Conservation (phyloP, 805 yeast species). For the Alloascoidea africana region DNA sequence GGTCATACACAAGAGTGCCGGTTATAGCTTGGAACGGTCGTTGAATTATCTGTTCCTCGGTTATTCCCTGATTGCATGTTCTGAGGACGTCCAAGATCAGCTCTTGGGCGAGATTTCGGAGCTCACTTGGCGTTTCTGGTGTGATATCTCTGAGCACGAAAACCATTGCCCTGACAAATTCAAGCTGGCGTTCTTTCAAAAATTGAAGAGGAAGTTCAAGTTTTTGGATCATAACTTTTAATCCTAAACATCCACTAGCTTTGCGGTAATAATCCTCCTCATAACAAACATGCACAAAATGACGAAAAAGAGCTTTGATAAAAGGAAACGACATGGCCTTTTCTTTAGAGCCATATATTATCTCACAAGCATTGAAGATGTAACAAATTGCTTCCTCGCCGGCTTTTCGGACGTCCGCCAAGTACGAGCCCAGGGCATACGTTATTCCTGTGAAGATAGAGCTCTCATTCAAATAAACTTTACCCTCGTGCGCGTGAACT, state of each 20-base stretch:
- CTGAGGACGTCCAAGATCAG: slow-evolving; percentile 48
- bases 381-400: slow-evolving; percentile 54
- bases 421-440: slow-evolving; percentile 67
- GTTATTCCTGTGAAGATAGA: slow-evolving; percentile 62
- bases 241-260: slow-evolving; percentile 79
- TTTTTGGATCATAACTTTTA: slow-evolving; percentile 57
- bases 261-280: slow-evolving; percentile 79
- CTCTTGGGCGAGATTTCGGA: slow-evolving; percentile 54
- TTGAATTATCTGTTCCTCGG: slow-evolving; percentile 47
- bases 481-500: slow-evolving; percentile 69
- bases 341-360: slow-evolving; percentile 52
- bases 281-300: slow-evolving; percentile 82
- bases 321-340: slow-evolving; percentile 60
- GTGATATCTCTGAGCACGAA: slow-evolving; percentile 88
- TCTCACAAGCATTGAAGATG: slow-evolving; percentile 44
- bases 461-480: slow-evolving; percentile 49
- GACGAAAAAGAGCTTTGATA: slow-evolving; percentile 60
- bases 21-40: slow-evolving; percentile 70
- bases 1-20: slow-evolving; percentile 83
- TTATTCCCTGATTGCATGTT: slow-evolving; percentile 47
- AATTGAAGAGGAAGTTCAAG: slow-evolving; percentile 53
- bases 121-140: slow-evolving; percentile 70
- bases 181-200: slow-evolving; percentile 68
- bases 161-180: slow-evolving; percentile 71
- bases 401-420: slow-evolving; percentile 49